phyloP scores from a whole-genome alignment of 345 rosid genomes.

The Erysimum cheiranthoides region DNA sequence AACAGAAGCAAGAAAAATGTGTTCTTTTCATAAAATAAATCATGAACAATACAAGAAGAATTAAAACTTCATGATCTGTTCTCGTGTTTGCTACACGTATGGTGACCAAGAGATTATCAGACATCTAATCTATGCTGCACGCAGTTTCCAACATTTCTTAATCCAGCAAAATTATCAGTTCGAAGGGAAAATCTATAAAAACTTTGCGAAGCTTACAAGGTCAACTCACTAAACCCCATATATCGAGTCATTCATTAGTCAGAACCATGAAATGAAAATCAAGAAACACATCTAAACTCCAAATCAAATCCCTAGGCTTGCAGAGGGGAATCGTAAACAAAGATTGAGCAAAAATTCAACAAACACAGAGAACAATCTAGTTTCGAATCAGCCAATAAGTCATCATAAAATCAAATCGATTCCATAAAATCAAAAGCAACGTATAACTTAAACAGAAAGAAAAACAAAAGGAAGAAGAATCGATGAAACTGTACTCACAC shows the following conservation, averaged over 20 bases:
- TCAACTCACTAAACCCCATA: conserved; percentile 37
- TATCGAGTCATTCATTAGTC: neutral
- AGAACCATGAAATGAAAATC: neutral
- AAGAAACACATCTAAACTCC: neutral
- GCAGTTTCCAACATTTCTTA: neutral
- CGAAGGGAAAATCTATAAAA: neutral
- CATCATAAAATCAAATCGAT: conserved; percentile 12
- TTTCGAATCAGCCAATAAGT: conserved; percentile 11
- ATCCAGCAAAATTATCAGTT: neutral
- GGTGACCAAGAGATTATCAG: neutral
- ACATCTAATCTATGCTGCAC: neutral
- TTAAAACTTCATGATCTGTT: conserved; percentile 2
- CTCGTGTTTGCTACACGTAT: conserved; percentile 12
- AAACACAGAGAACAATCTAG: neutral
- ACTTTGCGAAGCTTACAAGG: conserved; percentile 17
- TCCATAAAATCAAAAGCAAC: neutral
- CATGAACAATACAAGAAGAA: conserved; percentile 14
- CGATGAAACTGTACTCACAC: conserved; percentile 25
- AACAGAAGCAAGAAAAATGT: neutral
- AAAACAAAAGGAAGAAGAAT: neutral
- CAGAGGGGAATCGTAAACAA: conserved; percentile 19
- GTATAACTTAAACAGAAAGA: neutral
- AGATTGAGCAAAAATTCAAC: neutral
- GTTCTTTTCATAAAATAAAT: neutral
- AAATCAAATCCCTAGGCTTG: neutral